Conservation (phyloP, 2,329 filamentous ascomycete species). For the Emmonsiellopsis sp. region DNA sequence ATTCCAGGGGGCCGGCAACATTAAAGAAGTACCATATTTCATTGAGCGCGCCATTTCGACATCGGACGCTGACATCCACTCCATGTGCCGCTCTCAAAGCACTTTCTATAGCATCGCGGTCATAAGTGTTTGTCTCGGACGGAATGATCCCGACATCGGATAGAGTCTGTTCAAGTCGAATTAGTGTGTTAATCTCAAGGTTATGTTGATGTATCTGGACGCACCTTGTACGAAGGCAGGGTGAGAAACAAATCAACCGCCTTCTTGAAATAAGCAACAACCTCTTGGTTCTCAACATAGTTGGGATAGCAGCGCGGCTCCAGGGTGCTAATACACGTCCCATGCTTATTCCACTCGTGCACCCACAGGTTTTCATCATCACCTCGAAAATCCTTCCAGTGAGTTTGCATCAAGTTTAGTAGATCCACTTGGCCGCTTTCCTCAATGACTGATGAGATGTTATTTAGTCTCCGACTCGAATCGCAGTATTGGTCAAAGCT, state of each 20-base stretch:
- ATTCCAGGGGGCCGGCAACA: slow-evolving; percentile 49
- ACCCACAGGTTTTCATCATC: slow-evolving; percentile 54
- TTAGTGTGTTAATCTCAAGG: neutral
- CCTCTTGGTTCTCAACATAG: slow-evolving; percentile 47
- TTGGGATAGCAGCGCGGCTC: slow-evolving; percentile 54
- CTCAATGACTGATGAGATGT: slow-evolving; percentile 48
- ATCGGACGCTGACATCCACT: slow-evolving; percentile 43
- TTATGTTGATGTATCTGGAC: slow-evolving; percentile 3
- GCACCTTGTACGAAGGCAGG: slow-evolving; percentile 45
- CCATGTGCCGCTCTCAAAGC: slow-evolving; percentile 42
- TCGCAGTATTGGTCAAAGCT: slow-evolving; percentile 50
- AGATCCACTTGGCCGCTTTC: slow-evolving; percentile 42
- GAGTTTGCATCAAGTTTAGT: slow-evolving; percentile 49
- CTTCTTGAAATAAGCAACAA: slow-evolving; percentile 49
- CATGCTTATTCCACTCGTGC: slow-evolving; percentile 65
- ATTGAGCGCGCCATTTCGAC: slow-evolving; percentile 40
- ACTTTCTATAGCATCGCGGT: slow-evolving; percentile 39
- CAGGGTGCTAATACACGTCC: slow-evolving; percentile 63
- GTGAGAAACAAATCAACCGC: slow-evolving; percentile 47
- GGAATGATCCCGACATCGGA: slow-evolving; percentile 48
- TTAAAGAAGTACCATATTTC: slow-evolving; percentile 48
- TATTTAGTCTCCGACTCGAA: slow-evolving; percentile 43
- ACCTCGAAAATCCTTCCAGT: slow-evolving; percentile 51
- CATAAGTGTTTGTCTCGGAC: slow-evolving; percentile 42
- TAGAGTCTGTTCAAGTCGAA: slow-evolving; percentile 21